Evolutionary conservation across 371 early-diverging fungal genomes (phyloP).

Genomic region (Gilbertella persicaria): DNA sequence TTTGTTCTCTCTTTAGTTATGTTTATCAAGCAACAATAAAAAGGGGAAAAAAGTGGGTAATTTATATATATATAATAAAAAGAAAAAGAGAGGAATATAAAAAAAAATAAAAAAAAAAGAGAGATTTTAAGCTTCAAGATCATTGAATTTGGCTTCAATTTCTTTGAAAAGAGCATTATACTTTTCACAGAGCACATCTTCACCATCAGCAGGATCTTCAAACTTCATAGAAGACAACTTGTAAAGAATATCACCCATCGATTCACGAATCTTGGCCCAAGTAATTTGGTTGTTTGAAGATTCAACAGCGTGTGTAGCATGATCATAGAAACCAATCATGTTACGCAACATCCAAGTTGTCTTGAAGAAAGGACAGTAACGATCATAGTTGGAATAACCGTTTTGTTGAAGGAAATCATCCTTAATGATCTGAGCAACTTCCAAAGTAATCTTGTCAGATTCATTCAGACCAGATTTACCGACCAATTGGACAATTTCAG

Average conservation of each 20-base stretch:
- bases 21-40: neutral
- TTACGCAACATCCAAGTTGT: conserved; percentile 98
- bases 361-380: conserved; percentile 99
- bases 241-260: conserved; percentile 93
- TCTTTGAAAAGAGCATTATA: conserved; percentile 90
- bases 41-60: conserved; percentile 9
- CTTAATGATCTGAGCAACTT: conserved; percentile 98
- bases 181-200: conserved; percentile 79
- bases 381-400: conserved; percentile 99
- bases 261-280: conserved; percentile 95
- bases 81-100: neutral
- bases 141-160: conserved; percentile 94
- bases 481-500: conserved; percentile 99
- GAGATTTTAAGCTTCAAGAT: conserved; percentile 45
- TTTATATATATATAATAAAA: conserved; percentile 1
- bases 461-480: conserved; percentile 99
- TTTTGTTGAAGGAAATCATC: conserved; percentile 99
- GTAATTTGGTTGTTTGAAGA: conserved; percentile 86
- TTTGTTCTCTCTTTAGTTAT: neutral
- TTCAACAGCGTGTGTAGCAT: conserved; percentile 94
- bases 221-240: conserved; percentile 99
- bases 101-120: neutral
- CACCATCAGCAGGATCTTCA: conserved; percentile 97
- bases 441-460: conserved; percentile 98
- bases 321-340: conserved; percentile 97